phyloP scores from a whole-genome alignment of 495 filamentous ascomycete species.

The Trichocladium uniseriatum region DNA sequence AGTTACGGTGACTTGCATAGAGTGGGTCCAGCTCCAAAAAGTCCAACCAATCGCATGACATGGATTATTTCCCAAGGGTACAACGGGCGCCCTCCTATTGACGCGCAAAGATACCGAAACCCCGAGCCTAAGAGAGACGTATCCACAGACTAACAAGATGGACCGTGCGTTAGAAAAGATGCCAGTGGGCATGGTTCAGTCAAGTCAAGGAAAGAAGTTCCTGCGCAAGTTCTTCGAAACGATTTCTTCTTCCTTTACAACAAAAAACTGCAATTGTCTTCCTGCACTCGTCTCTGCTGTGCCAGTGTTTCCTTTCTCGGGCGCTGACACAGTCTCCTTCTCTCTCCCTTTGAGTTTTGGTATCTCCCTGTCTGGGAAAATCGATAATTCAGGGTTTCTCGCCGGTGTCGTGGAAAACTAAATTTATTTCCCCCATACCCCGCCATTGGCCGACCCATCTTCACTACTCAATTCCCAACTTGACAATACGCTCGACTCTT shows the following conservation, averaged over 20 bases:
- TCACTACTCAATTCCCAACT: no score
- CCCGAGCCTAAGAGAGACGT: conserved; percentile 6
- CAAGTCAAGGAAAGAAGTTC: no score
- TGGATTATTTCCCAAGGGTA: conserved; percentile 6
- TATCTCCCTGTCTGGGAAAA: not conserved
- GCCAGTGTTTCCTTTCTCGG: not conserved
- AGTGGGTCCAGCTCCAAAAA: not conserved
- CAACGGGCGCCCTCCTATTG: conserved; percentile 6
- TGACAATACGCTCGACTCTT: no score
- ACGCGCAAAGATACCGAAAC: conserved; percentile 11
- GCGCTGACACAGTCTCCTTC: no score
- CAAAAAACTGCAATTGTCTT: conserved; percentile 3
- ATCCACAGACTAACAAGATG: no score
- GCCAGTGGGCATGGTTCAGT: no score
- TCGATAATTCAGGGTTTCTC: not conserved
- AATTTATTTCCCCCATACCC: not conserved
- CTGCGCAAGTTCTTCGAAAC: no score
- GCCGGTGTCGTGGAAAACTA: not conserved
- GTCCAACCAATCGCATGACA: conserved; percentile 11
- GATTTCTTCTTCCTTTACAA: not conserved
- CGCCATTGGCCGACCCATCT: not conserved
- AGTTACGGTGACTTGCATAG: conserved; percentile 9
- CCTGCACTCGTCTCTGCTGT: not conserved
- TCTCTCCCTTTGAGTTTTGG: not conserved
- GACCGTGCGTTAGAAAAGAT: no score